Evolutionary conservation across 164 flowering plant species (phyloP).

Genomic region (Malania oleifera): DNA sequence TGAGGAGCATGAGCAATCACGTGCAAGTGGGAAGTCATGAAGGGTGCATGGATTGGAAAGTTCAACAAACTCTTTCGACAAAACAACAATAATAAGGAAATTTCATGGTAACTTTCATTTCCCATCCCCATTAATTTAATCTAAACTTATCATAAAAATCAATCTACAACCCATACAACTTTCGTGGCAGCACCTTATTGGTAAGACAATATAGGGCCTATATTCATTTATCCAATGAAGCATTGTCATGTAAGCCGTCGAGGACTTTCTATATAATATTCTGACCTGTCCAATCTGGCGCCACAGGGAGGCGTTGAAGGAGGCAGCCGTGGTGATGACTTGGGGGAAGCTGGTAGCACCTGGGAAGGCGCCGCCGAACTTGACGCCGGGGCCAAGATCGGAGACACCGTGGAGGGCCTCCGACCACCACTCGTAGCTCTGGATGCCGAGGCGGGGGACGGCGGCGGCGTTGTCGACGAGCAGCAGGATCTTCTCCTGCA

Average conservation of each 20-base stretch:
- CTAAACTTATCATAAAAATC: too few relatives aligned
- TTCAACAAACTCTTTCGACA: too few relatives aligned
- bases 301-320: constrained; percentile 83
- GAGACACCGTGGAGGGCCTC: constrained; percentile 96
- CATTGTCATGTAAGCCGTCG: neutral
- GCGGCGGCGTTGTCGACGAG: constrained; percentile 67
- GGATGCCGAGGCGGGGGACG: constrained; percentile 72
- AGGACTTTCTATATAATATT: neutral
- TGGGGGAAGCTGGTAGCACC: constrained; percentile 93
- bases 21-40: too few relatives aligned
- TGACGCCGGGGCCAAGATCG: constrained; percentile 74
- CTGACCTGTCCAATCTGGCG: constrained; percentile 74
- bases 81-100: too few relatives aligned
- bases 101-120: too few relatives aligned
- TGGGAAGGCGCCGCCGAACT: constrained; percentile 56
- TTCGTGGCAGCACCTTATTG: too few relatives aligned
- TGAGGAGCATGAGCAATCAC: too few relatives aligned
- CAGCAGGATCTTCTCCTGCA: constrained; percentile 64
- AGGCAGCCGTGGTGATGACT: constrained; percentile 81
- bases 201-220: too few relatives aligned
- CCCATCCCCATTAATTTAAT: too few relatives aligned
- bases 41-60: too few relatives aligned
- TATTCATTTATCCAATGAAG: too few relatives aligned
- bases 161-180: too few relatives aligned
- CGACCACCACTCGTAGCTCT: constrained; percentile 95